phyloP scores from a whole-genome alignment of 1,284 basidiomycete species.

The Rhodotorula sp. region DNA sequence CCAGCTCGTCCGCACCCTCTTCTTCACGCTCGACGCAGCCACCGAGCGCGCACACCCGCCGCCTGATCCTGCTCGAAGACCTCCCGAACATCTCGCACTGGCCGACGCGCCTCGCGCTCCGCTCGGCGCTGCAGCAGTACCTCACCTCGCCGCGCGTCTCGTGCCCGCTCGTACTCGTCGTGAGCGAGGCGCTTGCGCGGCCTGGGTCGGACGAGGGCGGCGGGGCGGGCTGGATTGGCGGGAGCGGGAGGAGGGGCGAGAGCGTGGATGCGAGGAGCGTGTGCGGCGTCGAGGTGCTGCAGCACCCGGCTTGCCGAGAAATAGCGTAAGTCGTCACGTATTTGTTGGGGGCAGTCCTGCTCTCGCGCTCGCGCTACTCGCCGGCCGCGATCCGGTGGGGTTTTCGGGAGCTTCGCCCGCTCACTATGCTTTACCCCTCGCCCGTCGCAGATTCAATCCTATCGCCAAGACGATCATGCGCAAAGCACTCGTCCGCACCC shows the following conservation, averaged over 20 bases:
- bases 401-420: too few species aligned
- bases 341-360: not conserved
- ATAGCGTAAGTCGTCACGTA: constrained; percentile 61
- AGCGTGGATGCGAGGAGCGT: constrained; percentile 35
- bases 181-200: constrained; percentile 68
- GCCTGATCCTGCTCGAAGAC: constrained; percentile 81
- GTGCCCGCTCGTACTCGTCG: constrained; percentile 76
- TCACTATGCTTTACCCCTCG: too few species aligned
- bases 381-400: too few species aligned
- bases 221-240: constrained; percentile 54
- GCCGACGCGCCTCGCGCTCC: constrained; percentile 71
- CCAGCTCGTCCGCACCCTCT: constrained; percentile 19
- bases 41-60: constrained; percentile 23
- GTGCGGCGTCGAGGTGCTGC: constrained; percentile 57
- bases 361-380: too few species aligned
- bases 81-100: constrained; percentile 77
- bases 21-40: not conserved
- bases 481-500: constrained; percentile 70
- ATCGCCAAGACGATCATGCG: constrained; percentile 82
- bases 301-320: constrained; percentile 67
- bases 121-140: constrained; percentile 65
- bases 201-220: constrained; percentile 58
- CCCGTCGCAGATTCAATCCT: too few species aligned
- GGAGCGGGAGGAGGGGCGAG: constrained; percentile 52
- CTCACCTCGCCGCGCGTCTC: constrained; percentile 48